Evolutionary conservation across 2,329 filamentous ascomycete genomes (phyloP), one percentile per base, ranked within the genome.

Genomic region (Gaeumannomyces sp.): DNA sequence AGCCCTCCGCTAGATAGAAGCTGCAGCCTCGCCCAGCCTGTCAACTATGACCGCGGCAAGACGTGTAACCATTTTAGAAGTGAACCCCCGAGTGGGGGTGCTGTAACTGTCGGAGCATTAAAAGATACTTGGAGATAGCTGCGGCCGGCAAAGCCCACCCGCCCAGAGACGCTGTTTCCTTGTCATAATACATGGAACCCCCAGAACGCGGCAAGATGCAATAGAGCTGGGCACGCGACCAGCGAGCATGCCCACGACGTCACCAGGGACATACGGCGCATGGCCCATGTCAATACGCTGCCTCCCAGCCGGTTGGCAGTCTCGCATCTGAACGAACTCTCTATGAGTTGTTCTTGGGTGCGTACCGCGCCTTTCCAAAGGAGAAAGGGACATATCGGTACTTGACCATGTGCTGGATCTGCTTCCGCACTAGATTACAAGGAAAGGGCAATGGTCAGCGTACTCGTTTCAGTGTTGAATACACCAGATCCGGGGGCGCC

Each of bases 371-470:
- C 86, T 97, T 97, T 78, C 93, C 93, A 70, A 96, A 87, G 57
- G 91, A 89, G 81, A 97, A 97, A 57, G 93, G 93, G 35, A 97
- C 93, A 76, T 97, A 99, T 80, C 94, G 92, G 83, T 98, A 99
- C 83, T 98, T 99, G 85, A 99, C 94, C 95, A 99, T 99, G 81
- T 98, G 95, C 81, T 99, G 95, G 72, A 99, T 99, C 81, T 99
- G 95, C 83, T 95, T 92, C 79, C 95, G 88, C 95, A 99, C 93
- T 96, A 71, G 35, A 62, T 62, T 14, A 22, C 16, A 53, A 28
- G n/a, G 59, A 59, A 16, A 45, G 62, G 33, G 27, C 35, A n/a
- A 38, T 6, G n/a, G 14, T 29, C n/a, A n/a, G 31, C 6, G 22
- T n/a, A n/a, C 64, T 71, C 69, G 69, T 28, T 62, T 59, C 57